Percentiles rank a stretch among this genome's conserved stretches.
phyloP scores from a whole-genome alignment of 2,329 filamentous ascomycete species.

The Stachybotrys chartarum region DNA sequence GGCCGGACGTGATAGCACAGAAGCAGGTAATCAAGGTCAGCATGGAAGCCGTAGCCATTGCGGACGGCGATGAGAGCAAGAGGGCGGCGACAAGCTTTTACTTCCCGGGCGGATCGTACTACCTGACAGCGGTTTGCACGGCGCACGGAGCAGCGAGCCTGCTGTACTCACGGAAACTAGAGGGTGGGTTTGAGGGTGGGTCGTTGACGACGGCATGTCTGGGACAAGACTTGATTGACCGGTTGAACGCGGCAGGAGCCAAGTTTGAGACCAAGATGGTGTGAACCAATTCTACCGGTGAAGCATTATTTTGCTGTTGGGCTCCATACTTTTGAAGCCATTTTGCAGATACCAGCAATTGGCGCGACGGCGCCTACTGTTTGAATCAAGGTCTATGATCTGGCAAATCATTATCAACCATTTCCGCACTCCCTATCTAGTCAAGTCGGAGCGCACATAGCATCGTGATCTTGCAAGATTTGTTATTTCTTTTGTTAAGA shows the following conservation, averaged over 20 bases:
- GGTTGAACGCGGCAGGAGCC: constrained; percentile 4
- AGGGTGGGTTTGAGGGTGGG: constrained; percentile 8
- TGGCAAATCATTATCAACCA: no score
- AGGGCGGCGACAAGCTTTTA: constrained; percentile 7
- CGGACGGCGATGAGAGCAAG: constrained; percentile 1
- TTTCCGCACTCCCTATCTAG: no score
- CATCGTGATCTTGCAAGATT: no score
- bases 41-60: constrained; percentile 8
- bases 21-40: constrained; percentile 6
- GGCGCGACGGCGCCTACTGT: no score
- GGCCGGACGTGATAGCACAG: constrained; percentile 7
- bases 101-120: constrained; percentile 11
- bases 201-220: constrained; percentile 11
- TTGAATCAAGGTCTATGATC: no score
- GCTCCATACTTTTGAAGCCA: no score
- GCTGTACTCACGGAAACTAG: constrained; percentile 5
- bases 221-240: constrained; percentile 7
- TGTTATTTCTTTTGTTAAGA: no score
- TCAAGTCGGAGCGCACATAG: no score
- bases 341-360: no score
- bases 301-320: no score
- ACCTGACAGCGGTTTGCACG: constrained; percentile 10
- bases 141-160: constrained; percentile 11
- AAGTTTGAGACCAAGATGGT: constrained; percentile 7
- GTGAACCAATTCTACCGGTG: no score